Base-by-base conservation (phyloP, 2,329 filamentous ascomycete species). In the Pseudocercospora macadamiae region DNA sequence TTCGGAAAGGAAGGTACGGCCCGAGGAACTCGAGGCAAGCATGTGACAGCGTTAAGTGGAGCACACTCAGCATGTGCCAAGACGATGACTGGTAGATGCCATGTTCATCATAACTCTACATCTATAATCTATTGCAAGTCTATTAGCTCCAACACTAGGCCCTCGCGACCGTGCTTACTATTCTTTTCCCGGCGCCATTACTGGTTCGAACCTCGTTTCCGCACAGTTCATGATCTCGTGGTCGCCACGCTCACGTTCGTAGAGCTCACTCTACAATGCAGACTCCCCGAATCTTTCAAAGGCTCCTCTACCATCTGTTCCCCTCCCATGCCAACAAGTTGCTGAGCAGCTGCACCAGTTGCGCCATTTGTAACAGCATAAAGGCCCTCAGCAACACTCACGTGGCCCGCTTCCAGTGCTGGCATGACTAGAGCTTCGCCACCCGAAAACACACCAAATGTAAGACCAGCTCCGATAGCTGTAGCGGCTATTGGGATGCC, bases 401-500 rank as follows among this genome's bases (percentile, higher is more conserved):
- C 28, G 12, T 32, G 28, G 28, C 28, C 28, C 6, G 28, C 28
- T 12, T 32, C 28, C 6, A 32, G 28, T 12, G 28, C 28, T 6
- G 28, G 28, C 28, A 32, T 32, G 28, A 32, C 28, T 12, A 32
- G 12, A 12, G 28, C 28, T 12, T 32, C 28, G 28, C 28, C 28
- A 7, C 28, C 28, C 12, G 28, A 32, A 12, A 32, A 32, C 6
- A 32, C 12, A 12, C 28, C 28, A 7, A 32, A 12, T 7, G 6
- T 32, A 6, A 32, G 28, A 6, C 28, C 28, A 7, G 28, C 28
- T 32, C 28, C 28, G 6, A 32, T 12, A 32, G 28, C 28, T 7
- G 28, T 32, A 32, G 28, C 28, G 12, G 28, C 28, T 12, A 32
- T 32, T 32, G 58, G 58, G 19, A 61, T 61, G 16, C 56, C 10